phyloP scores from a whole-genome alignment of 106 monocot genomes.

The Gastrodia elata region DNA sequence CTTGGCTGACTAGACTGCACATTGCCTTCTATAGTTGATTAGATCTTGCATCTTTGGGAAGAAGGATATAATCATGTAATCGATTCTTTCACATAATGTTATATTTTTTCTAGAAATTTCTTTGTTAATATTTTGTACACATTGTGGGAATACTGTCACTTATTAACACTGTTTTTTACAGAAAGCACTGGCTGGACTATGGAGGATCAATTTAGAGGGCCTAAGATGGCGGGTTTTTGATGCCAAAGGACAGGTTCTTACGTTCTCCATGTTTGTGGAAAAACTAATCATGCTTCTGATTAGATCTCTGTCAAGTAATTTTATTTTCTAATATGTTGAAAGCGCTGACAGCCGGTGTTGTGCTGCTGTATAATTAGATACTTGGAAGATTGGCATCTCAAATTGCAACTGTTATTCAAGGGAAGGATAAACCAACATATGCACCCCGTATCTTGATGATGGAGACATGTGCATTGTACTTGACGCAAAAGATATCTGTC shows the following conservation, averaged over 20 bases:
- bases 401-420: slow-evolving; percentile 85
- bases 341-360: not conserved
- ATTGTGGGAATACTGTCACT: not conserved
- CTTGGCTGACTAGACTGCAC: too few relatives aligned
- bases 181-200: slow-evolving; percentile 91
- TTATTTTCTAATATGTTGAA: not conserved
- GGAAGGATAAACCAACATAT: slow-evolving; percentile 96
- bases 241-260: slow-evolving; percentile 80
- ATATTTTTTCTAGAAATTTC: not conserved
- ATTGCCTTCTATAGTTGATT: too few relatives aligned
- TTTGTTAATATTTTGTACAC: not conserved
- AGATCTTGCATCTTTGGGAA: too few relatives aligned
- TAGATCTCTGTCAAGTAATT: not conserved
- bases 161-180: slow-evolving; percentile 22
- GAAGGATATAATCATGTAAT: too few relatives aligned
- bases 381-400: slow-evolving; percentile 91
- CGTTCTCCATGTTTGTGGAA: not conserved
- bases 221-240: slow-evolving; percentile 94
- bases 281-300: not conserved
- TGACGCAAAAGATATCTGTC: slow-evolving; percentile 84
- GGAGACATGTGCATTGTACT: slow-evolving; percentile 94
- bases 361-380: too few relatives aligned
- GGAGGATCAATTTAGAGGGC: slow-evolving; percentile 89
- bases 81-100: not conserved
- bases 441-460: slow-evolving; percentile 79